A percentile compares a stretch with the other conserved stretches of the same genome.
Evolutionary conservation across 1,284 basidiomycete genomes (phyloP).

Genomic region (Apiotrichum laibachii): DNA sequence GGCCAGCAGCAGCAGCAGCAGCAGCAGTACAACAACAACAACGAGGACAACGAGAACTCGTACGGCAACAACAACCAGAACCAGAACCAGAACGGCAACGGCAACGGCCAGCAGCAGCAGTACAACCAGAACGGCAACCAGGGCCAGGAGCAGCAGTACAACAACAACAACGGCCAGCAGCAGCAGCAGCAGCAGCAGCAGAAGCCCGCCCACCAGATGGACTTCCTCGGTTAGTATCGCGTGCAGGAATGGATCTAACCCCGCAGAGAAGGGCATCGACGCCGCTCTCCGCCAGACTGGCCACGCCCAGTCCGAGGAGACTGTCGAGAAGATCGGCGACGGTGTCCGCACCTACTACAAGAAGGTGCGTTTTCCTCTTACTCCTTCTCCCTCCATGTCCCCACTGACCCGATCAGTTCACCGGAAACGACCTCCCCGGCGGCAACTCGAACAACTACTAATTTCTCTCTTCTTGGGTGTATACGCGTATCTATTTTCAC

Average conservation of each 20-base stretch:
- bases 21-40: not conserved
- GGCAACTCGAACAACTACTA: constrained; percentile 17
- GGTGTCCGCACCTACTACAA: constrained; percentile 50
- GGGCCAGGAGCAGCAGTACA: constrained; percentile 4
- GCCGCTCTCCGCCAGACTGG: constrained; percentile 35
- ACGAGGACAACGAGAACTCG: not conserved
- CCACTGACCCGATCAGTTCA: constrained; percentile 20
- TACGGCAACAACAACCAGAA: not conserved
- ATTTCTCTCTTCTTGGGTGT: not conserved
- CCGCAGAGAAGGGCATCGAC: constrained; percentile 47
- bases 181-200: not conserved
- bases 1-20: too few relatives aligned
- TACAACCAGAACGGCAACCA: not conserved
- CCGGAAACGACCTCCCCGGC: constrained; percentile 47
- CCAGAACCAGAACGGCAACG: constrained; percentile 2
- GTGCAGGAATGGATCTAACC: too few relatives aligned
- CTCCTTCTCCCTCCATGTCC: too few relatives aligned
- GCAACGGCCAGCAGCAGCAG: constrained; percentile 30
- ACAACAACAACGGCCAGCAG: not conserved
- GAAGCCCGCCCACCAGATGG: constrained; percentile 13
- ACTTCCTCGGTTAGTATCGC: constrained; percentile 43
- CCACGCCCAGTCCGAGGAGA: constrained; percentile 40
- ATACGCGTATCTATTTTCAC: not conserved
- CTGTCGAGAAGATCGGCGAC: constrained; percentile 54
- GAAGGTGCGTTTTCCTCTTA: constrained; percentile 40